Percentiles rank a stretch among this genome's conserved stretches.
These are phyloP conservation scores for Saururus chinensis DNA, from an alignment of 164 flowering plant genomes.

Conservation along the genomic window DNA sequence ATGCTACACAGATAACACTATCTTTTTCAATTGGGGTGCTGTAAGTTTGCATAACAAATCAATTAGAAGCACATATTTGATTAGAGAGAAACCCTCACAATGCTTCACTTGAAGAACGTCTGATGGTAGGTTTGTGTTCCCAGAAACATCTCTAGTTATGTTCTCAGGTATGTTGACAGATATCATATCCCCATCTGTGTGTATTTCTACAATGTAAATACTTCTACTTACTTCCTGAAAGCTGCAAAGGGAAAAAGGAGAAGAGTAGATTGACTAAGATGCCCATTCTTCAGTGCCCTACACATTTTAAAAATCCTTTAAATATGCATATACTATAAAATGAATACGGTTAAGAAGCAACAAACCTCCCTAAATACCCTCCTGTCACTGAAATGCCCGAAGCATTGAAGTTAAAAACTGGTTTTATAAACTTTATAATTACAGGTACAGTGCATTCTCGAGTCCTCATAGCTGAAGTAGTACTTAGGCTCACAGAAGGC, in stretches of 20 bases:
- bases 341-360: constrained; percentile 3
- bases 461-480: constrained; percentile 54
- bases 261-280: not conserved
- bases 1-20: too few species aligned
- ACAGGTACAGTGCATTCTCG: constrained; percentile 40
- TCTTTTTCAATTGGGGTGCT: too few species aligned
- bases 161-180: constrained; percentile 71
- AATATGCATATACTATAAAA: not conserved
- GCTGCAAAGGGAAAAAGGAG: constrained; percentile 26
- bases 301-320: not conserved
- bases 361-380: constrained; percentile 65
- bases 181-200: constrained; percentile 32
- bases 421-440: constrained; percentile 57
- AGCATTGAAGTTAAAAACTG: constrained; percentile 78
- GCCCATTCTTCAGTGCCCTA: not conserved
- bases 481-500: constrained; percentile 68
- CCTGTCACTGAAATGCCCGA: constrained; percentile 64
- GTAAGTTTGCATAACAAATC: too few species aligned
- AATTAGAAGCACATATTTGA: not conserved
- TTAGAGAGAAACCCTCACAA: constrained; percentile 39
- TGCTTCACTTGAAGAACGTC: constrained; percentile 69
- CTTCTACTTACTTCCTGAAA: constrained; percentile 51
- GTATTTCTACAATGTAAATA: constrained; percentile 35
- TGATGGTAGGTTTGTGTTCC: constrained; percentile 71
- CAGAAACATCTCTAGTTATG: constrained; percentile 76